Evolutionary conservation across 2,329 filamentous ascomycete genomes (phyloP).

Genomic region (Lachnellula occidentalis): DNA sequence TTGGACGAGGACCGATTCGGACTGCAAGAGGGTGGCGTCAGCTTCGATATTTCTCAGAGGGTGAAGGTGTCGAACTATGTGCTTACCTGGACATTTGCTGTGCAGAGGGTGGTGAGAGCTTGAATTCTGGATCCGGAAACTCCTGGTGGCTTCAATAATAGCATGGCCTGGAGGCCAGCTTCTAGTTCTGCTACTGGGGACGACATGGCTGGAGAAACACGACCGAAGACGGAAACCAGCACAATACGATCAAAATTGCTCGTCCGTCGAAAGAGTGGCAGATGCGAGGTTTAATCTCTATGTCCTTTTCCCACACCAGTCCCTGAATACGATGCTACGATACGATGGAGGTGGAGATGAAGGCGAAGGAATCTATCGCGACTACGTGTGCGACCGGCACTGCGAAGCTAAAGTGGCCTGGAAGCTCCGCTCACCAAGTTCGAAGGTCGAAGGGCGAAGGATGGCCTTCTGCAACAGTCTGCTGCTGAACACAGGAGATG

Average conservation of each 20-base stretch:
- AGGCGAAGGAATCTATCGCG: slow-evolving; percentile 12
- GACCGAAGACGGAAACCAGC: slow-evolving; percentile 8
- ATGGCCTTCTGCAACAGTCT: not conserved
- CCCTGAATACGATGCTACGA: slow-evolving; percentile 24
- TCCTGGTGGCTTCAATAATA: slow-evolving; percentile 84
- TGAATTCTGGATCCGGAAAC: slow-evolving; percentile 90
- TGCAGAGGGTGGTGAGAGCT: slow-evolving; percentile 80
- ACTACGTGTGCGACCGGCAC: slow-evolving; percentile 21
- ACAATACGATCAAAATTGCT: not conserved
- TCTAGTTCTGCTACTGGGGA: slow-evolving; percentile 89
- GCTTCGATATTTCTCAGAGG: not conserved
- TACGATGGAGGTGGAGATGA: slow-evolving; percentile 22
- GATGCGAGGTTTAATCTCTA: slow-evolving; percentile 22
- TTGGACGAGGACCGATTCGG: slow-evolving; percentile 89
- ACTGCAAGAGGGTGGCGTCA: slow-evolving; percentile 48
- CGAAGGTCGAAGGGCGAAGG: not conserved
- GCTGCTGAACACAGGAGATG: not conserved
- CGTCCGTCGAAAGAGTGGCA: slow-evolving; percentile 7
- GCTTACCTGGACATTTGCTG: slow-evolving; percentile 83
- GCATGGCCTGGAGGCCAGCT: slow-evolving; percentile 84
- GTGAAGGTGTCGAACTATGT: not conserved
- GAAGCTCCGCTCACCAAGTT: not conserved
- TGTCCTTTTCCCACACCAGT: slow-evolving; percentile 14
- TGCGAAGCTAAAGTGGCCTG: not conserved
- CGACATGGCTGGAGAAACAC: slow-evolving; percentile 49